Base-by-base conservation (phyloP, 352 stramenopile species). In the Pythium oligandrum region DNA sequence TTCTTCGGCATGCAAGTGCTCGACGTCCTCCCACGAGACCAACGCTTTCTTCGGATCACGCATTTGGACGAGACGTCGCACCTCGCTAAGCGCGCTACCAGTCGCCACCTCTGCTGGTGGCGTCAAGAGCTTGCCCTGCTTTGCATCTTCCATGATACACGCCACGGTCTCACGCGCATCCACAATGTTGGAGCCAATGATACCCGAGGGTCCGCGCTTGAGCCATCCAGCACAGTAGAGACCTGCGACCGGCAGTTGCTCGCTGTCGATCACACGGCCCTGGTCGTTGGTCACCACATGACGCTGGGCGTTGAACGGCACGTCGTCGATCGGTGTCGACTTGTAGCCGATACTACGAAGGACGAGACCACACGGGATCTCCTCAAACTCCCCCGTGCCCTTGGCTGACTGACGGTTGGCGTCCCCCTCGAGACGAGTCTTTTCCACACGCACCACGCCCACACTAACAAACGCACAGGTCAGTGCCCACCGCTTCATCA, bases 101-200 rank as follows among this genome's bases (percentile, higher is more conserved):
- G 38, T 8, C 12, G 38, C 38, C 7, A 34, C 51, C 11, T 69
- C 48, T 3, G 57, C 49, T 0, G 60, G 40, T 9, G 68, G 70
- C 33, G 72, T 54, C 50, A 88, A 43, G 38, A 79, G 61, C n/a
- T 71, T 73, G 0, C 61, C 63, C 2, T 63, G 61, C 12, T 66
- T 66, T 35, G 97, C 74, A 53, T 98, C 96, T 32, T 96, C 75
- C 8, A 98, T 58, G 9, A 99, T 94, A 10, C 86, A 88, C 17
- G 71, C 71, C 1, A 99, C 96, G 3, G 96, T 99, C 61, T 99
- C 96, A 11, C 90, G 94, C 6, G 97, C 96, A 70, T 99, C 95
- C 8, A 88, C 64, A 63, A 99, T 99, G 71, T 99, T 99, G 33
- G 95, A 97, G 11, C 96, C 96, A 53, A 99, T 98, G 61, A 99